Base-by-base conservation (phyloP, 495 filamentous ascomycete genomes). In the Entonaema liquescens region DNA sequence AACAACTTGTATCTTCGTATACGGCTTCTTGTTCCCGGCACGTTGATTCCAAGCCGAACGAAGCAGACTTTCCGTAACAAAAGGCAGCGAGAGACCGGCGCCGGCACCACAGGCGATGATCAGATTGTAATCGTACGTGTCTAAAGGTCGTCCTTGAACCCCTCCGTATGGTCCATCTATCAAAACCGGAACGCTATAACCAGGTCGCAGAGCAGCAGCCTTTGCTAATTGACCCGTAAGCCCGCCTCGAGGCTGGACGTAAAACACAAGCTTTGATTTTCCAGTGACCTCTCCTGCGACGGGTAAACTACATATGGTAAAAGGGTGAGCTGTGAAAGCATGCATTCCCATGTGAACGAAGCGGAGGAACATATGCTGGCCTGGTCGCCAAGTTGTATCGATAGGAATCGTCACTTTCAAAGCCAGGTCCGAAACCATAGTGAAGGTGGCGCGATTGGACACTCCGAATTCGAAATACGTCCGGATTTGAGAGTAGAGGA, bases 131-230 rank as follows among this genome's bases (percentile, higher is more conserved):
- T 84, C 81, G 15, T 78, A 81, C 0, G 40, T 68, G 2, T 62
- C 31, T 36, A 77, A 33, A 11, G 68, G 42, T 29, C 52, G 55
- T 7, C 59, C 70, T 42, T 62, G 52, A 11, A 76, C 59, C 82
- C 91, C 92, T 12, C 92, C 92, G 63, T 95, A 95, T 0, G 92
- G 92, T 0, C 92, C 92, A 71, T 94, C 92, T 3, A 95, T 72
- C 58, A 90, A 87, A 11, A 90, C 89, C 2, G 86, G 85, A 68
- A 92, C 91, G 13, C 55, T 73, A 21, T 65, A 63, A 1, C 67
- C 67, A 0, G 71, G 70, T 2, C 55, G 36, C 25, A 62, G 42
- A 5, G 56, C 17, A 0, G 65, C 66, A 3, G 58, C 64, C 13
- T 62, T 58, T 1, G 71, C 65, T 8, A 76, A 28, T 1, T 64